Percentiles rank a stretch among this genome's conserved stretches.
These are phyloP conservation scores for Picea engelmannii DNA, from an alignment of 83 land plant genomes.

Conservation along the genomic window DNA sequence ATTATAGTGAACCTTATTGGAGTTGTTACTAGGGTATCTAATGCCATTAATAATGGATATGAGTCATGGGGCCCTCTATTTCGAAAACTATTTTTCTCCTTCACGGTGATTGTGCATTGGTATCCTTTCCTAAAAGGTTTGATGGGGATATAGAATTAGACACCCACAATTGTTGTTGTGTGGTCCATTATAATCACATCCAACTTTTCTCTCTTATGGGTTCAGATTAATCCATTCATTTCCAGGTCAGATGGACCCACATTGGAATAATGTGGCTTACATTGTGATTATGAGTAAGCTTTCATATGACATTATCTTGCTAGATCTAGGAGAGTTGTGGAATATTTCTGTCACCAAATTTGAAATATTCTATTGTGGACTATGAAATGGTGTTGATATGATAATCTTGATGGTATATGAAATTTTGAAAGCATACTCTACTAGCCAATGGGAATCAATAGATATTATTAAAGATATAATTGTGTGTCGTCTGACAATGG, in stretches of 20 bases:
- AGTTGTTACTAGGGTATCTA: constrained; percentile 36
- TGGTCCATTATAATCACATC: constrained; percentile 59
- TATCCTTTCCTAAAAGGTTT: constrained; percentile 59
- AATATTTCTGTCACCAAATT: neutral
- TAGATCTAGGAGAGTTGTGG: neutral
- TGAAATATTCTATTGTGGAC: neutral
- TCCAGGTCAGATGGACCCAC: constrained; percentile 35
- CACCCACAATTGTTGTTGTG: constrained; percentile 48
- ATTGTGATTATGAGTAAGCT: constrained; percentile 28
- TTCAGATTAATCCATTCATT: constrained; percentile 44
- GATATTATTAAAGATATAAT: neutral
- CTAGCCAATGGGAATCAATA: neutral
- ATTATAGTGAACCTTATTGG: constrained; percentile 50
- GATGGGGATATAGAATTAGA: constrained; percentile 40
- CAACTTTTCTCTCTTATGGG: constrained; percentile 53
- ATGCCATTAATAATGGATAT: constrained; percentile 54
- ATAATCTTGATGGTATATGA: neutral
- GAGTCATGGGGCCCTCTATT: constrained; percentile 9
- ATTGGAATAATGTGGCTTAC: constrained; percentile 49
- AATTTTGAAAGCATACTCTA: neutral
- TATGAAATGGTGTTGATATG: too few species aligned
- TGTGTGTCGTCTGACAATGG: neutral
- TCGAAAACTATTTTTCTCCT: constrained; percentile 47
- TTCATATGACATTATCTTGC: neutral
- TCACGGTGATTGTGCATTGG: constrained; percentile 49